Conservation (phyloP, 2,329 filamentous ascomycete genomes). For the Knoxdaviesia capensis region DNA sequence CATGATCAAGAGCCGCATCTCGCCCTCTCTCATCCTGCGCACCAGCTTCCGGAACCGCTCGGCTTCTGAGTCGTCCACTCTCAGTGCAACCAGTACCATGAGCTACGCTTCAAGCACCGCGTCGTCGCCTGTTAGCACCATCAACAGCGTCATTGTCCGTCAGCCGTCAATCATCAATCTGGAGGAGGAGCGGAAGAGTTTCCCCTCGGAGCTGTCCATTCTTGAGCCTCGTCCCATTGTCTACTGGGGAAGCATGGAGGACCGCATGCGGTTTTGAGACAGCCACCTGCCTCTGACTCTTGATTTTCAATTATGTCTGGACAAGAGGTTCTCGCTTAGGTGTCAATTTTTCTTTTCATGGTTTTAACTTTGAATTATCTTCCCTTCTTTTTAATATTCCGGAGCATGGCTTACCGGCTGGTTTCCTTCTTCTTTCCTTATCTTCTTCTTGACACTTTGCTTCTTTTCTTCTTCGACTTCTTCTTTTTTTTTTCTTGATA, state of each 20-base stretch:
- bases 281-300: not conserved
- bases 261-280: conserved; percentile 21
- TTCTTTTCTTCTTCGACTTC: not conserved
- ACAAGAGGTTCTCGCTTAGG: no score
- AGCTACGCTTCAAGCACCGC: conserved; percentile 17
- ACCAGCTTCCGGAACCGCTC: conserved; percentile 29
- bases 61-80: conserved; percentile 21
- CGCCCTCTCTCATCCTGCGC: conserved; percentile 21
- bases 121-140: conserved; percentile 24
- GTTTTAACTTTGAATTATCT: not conserved
- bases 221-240: conserved; percentile 42
- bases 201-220: conserved; percentile 30
- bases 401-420: conserved; percentile 2
- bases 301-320: not conserved
- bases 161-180: conserved; percentile 35
- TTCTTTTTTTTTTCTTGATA: conserved; percentile 3
- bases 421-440: not conserved
- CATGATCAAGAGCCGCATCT: conserved; percentile 28
- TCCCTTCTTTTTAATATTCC: conserved; percentile 3
- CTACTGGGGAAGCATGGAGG: conserved; percentile 43
- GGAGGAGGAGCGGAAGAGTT: conserved; percentile 34
- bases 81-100: conserved; percentile 1
- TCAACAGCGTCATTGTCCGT: conserved; percentile 38
- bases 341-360: not conserved
- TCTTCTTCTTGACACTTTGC: not conserved